Evolutionary conservation across 2,329 filamentous ascomycete genomes (phyloP), one percentile per base, ranked within the genome.

Genomic region (Neonectria magnoliae): DNA sequence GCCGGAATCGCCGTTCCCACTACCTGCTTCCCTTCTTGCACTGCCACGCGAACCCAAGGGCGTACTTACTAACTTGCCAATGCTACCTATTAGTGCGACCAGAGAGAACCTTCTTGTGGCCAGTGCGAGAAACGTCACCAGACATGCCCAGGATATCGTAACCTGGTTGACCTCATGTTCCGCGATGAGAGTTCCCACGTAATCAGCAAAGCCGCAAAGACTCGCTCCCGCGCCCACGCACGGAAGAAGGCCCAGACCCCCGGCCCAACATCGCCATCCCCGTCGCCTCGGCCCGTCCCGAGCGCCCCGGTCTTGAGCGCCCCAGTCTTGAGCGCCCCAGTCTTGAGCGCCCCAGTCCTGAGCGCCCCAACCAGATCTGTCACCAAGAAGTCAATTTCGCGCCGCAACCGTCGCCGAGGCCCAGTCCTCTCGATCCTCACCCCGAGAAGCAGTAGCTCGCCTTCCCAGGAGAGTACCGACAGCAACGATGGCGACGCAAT

Each of bases 131-230:
- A 86, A 71, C 82, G 84, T 45, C 80, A 83, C 62, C 79, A 84
- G 57, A 64, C 76, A 75, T 88, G 86, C 63, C 85, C 85, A 33
- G 86, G 86, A 60, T 88, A 88, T 69, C 79, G 85, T 47, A 85
- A 85, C 66, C 78, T 84, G 53, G 81, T 86, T 44, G 85, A 88
- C 67, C 80, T 88, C 65, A 86, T 88, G 80, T 88, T 88, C 68
- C 82, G 85, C 45, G 84, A 88, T 70, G 84, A 88, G 73, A 88
- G 83, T 67, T 81, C 80, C 33, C 84, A 85, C 71, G 85, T 88
- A 60, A 85, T 85, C 68, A 82, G 83, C 69, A 87, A 85, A 75
- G 83, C 82, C 50, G 81, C 79, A 57, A 80, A 79, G 61, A 69
- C 65, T 54, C 71, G 74, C 27, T 68, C 73, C 20, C 74, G 73